Conservation (phyloP, 2,329 filamentous ascomycete species). For the Aspergillus sergii region DNA sequence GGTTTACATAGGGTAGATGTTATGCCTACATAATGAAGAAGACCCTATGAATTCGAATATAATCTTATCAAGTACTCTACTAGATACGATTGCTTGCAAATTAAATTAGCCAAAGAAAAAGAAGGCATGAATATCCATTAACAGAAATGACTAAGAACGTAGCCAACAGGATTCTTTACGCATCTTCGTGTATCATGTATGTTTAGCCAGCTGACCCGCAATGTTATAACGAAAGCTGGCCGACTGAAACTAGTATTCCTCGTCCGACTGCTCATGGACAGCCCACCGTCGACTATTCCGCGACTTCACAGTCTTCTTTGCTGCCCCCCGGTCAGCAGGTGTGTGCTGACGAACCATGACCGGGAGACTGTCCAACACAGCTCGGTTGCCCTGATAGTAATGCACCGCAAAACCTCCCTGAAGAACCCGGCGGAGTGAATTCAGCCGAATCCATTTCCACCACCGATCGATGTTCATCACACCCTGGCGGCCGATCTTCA, state of each 20-base stretch:
- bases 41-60: background rate
- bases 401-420: constrained; percentile 65
- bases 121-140: background rate
- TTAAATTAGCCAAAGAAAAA: background rate
- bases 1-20: no score
- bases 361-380: constrained; percentile 63
- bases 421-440: constrained; percentile 62
- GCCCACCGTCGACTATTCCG: constrained; percentile 34
- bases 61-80: background rate
- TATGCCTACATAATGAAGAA: background rate
- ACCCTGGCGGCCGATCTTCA: constrained; percentile 60
- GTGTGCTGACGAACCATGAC: constrained; percentile 40
- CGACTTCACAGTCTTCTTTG: constrained; percentile 31
- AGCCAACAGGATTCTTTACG: background rate
- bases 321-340: constrained; percentile 27
- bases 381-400: constrained; percentile 62
- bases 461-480: constrained; percentile 69
- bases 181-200: background rate
- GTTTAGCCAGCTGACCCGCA: background rate
- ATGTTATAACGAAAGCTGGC: background rate
- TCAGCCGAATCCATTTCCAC: constrained; percentile 71
- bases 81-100: background rate
- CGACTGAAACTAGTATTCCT: constrained; percentile 19
- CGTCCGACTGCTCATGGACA: constrained; percentile 31
- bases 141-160: background rate